phyloP scores from a whole-genome alignment of 257 asterid genomes.

The Primulina tabacum region DNA sequence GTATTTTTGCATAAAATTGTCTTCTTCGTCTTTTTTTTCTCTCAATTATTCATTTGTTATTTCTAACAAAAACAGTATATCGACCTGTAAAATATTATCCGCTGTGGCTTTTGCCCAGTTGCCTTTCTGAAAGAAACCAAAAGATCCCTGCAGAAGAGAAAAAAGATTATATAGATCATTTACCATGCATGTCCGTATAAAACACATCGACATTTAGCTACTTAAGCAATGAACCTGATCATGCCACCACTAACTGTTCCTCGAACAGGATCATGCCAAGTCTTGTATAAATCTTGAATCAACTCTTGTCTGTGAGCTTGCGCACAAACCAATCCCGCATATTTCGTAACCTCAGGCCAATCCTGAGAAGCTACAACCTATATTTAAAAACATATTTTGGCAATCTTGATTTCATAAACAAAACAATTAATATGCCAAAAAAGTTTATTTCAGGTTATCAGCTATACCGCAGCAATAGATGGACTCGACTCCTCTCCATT shows the following conservation, averaged over 20 bases:
- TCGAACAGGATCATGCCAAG: constrained; percentile 95
- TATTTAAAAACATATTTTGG: constrained; percentile 20
- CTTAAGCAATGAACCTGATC: constrained; percentile 55
- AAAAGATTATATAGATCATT: not conserved
- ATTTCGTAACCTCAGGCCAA: constrained; percentile 99
- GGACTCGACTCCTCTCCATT: constrained; percentile 99
- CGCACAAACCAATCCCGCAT: constrained; percentile 95
- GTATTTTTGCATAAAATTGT: not conserved
- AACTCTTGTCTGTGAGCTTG: constrained; percentile 99
- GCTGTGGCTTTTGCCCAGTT: constrained; percentile 96
- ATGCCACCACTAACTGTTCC: constrained; percentile 98
- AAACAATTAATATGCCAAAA: not conserved
- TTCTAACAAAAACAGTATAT: constrained; percentile 1
- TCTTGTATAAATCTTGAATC: constrained; percentile 91
- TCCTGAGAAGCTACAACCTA: constrained; percentile 99
- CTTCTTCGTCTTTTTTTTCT: not conserved
- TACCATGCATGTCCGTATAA: not conserved
- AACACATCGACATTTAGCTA: too few species aligned
- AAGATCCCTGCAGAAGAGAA: constrained; percentile 71
- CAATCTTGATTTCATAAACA: not conserved
- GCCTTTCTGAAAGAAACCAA: constrained; percentile 95
- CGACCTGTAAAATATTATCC: constrained; percentile 92
- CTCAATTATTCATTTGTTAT: not conserved
- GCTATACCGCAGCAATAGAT: constrained; percentile 91
- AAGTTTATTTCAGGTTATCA: constrained; percentile 2